Evolutionary conservation across 2,329 filamentous ascomycete species (phyloP).

Genomic region (Fusarium temperatum): DNA sequence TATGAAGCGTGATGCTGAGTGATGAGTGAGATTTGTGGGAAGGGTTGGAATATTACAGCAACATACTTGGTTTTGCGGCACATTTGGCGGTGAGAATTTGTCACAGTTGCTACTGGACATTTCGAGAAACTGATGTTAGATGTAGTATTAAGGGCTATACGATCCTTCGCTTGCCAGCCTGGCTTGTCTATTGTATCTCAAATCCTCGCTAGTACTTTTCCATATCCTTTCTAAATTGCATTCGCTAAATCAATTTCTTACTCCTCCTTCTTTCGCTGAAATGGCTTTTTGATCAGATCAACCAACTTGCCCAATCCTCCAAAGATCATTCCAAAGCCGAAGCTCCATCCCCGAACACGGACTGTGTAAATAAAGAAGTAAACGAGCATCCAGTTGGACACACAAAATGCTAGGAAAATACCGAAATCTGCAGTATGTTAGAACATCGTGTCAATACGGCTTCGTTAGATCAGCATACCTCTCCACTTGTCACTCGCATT

Average conservation of each 20-base stretch:
- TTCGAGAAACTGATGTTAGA: neutral
- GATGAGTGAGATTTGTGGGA: neutral
- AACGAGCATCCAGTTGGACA: constrained; percentile 76
- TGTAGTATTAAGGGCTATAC: neutral
- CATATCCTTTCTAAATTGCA: neutral
- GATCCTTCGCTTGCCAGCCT: neutral
- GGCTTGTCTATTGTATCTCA: neutral
- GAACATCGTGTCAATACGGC: neutral
- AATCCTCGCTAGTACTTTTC: neutral
- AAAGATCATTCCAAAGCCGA: constrained; percentile 64
- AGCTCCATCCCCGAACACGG: constrained; percentile 74
- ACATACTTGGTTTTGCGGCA: neutral
- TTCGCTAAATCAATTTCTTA: neutral
- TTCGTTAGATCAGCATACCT: constrained; percentile 5
- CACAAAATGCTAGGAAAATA: constrained; percentile 75
- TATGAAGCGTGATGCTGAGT: constrained; percentile 70
- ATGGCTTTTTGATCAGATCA: constrained; percentile 30
- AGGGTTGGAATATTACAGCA: neutral
- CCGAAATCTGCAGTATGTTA: constrained; percentile 61
- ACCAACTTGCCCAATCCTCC: constrained; percentile 30
- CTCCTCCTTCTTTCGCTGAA: constrained; percentile 28
- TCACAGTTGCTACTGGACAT: neutral
- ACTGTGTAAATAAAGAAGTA: constrained; percentile 83
- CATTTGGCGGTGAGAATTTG: neutral
- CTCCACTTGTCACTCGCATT: constrained; percentile 69